These are phyloP conservation scores for Mycosphaerelloides madeirae DNA, from an alignment of 2,329 filamentous ascomycete species.

Conservation along the genomic window DNA sequence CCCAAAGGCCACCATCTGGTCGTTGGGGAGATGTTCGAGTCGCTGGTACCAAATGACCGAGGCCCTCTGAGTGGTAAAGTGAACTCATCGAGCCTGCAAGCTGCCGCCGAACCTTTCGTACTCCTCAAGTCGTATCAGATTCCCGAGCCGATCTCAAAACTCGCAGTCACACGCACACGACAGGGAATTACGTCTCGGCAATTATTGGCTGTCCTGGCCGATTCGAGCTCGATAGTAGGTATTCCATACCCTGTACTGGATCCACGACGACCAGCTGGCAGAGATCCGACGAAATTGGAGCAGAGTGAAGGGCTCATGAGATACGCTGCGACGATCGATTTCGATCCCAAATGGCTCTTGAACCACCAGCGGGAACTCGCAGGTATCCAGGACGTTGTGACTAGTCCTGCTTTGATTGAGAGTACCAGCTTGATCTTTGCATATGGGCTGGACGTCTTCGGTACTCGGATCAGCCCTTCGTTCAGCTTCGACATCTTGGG, in stretches of 20 bases:
- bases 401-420: conserved; percentile 75
- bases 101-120: conserved; percentile 66
- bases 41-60: conserved; percentile 73
- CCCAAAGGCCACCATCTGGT: conserved; percentile 83
- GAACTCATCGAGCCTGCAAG: conserved; percentile 73
- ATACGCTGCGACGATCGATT: conserved; percentile 73
- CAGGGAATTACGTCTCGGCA: conserved; percentile 87
- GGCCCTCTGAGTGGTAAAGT: conserved; percentile 65
- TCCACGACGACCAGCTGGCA: conserved; percentile 76
- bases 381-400: conserved; percentile 67
- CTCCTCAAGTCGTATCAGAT: conserved; percentile 77
- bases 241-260: conserved; percentile 77
- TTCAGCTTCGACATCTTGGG: conserved; percentile 87
- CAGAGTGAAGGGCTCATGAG: conserved; percentile 74
- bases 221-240: conserved; percentile 68
- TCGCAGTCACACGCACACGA: conserved; percentile 80
- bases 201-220: conserved; percentile 71
- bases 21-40: conserved; percentile 87
- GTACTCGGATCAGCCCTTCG: conserved; percentile 79
- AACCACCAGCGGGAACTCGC: conserved; percentile 79
- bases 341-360: conserved; percentile 75
- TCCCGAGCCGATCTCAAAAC: conserved; percentile 68
- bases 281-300: conserved; percentile 76
- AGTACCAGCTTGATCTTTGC: conserved; percentile 88
- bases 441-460: conserved; percentile 84